Base-by-base conservation (phyloP, 2,329 filamentous ascomycete species). In the Clarireedia sp. region DNA sequence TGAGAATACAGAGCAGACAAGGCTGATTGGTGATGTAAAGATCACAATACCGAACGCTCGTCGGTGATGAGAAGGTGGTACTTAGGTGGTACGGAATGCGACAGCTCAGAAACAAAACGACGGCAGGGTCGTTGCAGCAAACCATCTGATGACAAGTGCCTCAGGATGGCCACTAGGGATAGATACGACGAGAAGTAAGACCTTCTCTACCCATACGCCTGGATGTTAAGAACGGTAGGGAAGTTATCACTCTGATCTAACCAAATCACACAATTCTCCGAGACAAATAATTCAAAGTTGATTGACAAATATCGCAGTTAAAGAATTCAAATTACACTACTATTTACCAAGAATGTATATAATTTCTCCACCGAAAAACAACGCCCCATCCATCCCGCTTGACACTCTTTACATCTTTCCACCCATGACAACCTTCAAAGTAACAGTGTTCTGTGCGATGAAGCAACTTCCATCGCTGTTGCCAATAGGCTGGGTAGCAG, bases 401-500 rank as follows among this genome's bases (percentile, higher is more conserved):
- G 6, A 41, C 38, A 8, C 8, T 9, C 45, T 23, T 51, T 53
- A 55, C 61, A 43, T 59, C 29, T 45, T 56, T 36, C 66, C 66
- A n/a, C 59, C 65, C 66, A 68, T 67, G 44, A 51, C 46, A 2
- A 59, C 61, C 6, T 55, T 64, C 45, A 68, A 43, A n/a, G 54
- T 54, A 10, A 61, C 61, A 8, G 63, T 63, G 52, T 48, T 51
- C 14, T 56, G 48, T 7, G 62, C 41, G 26, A 68, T 62, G 54
- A 59, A 68, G 51, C 66, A 68, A 19, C 59, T 63, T 44, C 66
- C 66, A 41, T 67, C 60, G n/a, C 61, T 63, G 50, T 26, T 19
- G 17, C 66, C 66, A 49, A 68, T 53, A 19, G 66, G 62, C 3
- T 59, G 12, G 5, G 57, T 61, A 21, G 45, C 62, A 26, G 62